Conservation (phyloP, 177 flowering plant species). For the Telopea speciosissima region DNA sequence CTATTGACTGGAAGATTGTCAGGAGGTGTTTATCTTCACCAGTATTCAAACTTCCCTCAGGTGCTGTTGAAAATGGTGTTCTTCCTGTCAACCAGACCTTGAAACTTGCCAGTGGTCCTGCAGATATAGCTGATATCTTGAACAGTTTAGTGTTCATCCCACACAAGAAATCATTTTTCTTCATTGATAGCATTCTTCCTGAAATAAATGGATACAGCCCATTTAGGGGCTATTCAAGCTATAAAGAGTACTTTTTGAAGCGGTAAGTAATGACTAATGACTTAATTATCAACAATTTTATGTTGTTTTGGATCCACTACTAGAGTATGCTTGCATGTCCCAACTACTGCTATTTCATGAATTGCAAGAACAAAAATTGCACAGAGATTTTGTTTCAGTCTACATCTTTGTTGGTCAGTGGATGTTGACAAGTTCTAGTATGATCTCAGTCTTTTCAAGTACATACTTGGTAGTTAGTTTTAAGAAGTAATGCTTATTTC, state of each 20-base stretch:
- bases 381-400: not conserved
- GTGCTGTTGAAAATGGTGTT: conserved; percentile 12
- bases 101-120: conserved; percentile 51
- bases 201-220: conserved; percentile 50
- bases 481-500: no score
- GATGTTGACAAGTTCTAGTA: not conserved
- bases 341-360: not conserved
- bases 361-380: not conserved
- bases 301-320: not conserved
- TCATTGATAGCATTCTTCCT: conserved; percentile 41
- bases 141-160: conserved; percentile 80
- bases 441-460: not conserved
- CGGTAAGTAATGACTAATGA: conserved; percentile 35
- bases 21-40: conserved; percentile 76
- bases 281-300: not conserved
- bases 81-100: conserved; percentile 19
- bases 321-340: not conserved
- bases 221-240: conserved; percentile 20
- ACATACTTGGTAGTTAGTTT: no score
- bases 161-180: conserved; percentile 52
- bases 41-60: conserved; percentile 35
- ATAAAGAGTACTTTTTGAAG: conserved; percentile 39
- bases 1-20: conserved; percentile 66
- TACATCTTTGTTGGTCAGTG: not conserved
- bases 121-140: conserved; percentile 33